Percentiles rank a stretch among this genome's conserved stretches.
These are phyloP conservation scores for Pecoramyces ruminantium DNA, from an alignment of 192 early-diverging fungal species.

Conservation along the genomic window DNA sequence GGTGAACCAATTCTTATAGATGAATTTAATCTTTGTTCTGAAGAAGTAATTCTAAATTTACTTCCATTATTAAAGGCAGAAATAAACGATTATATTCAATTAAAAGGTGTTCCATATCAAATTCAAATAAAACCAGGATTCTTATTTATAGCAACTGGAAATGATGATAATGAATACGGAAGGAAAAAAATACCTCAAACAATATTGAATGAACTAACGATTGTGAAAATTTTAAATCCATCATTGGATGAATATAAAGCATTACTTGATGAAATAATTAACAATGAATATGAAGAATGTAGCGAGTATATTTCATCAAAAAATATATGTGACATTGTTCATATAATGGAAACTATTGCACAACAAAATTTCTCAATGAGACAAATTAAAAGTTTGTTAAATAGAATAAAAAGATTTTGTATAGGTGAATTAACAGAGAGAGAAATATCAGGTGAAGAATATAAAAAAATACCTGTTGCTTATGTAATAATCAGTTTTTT, in stretches of 20 bases:
- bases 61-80: background rate
- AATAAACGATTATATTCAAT: background rate
- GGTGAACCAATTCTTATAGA: background rate
- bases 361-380: background rate
- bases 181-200: background rate
- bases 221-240: background rate
- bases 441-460: background rate
- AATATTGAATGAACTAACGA: background rate
- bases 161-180: background rate
- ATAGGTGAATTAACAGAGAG: background rate
- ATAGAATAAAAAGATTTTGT: background rate
- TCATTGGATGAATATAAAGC: background rate
- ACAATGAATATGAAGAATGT: background rate
- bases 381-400: background rate
- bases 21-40: background rate
- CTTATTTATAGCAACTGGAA: background rate
- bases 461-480: background rate
- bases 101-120: background rate
- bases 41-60: background rate
- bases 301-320: background rate
- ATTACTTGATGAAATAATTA: background rate
- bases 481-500: background rate
- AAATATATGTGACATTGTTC: background rate
- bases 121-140: background rate
- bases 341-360: background rate